A percentile compares a stretch with the other conserved stretches of the same genome.
Conservation (phyloP, 306 rosid species). For the Vigna reflexopilosa region DNA sequence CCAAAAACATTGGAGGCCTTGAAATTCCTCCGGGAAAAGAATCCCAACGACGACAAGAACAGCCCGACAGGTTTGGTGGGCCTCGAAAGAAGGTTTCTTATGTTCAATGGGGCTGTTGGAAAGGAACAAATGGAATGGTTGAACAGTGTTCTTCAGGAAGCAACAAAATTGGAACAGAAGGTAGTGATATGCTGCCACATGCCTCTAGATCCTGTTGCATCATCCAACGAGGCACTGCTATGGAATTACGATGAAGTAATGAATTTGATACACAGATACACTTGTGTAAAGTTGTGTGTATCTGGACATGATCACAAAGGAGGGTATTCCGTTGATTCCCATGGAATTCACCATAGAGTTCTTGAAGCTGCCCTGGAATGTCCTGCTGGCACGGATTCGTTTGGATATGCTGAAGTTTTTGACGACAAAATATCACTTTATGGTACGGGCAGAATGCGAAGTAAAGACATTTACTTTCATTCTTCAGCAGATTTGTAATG, state of each 20-base stretch:
- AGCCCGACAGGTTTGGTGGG: constrained; percentile 75
- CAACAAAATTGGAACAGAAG: constrained; percentile 72
- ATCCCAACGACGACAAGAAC: constrained; percentile 87
- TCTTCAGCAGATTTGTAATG: constrained; percentile 45
- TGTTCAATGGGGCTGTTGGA: constrained; percentile 95
- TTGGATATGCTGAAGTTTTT: constrained; percentile 75
- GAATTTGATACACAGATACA: constrained; percentile 69
- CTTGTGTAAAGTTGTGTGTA: constrained; percentile 80
- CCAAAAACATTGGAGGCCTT: constrained; percentile 67
- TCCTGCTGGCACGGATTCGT: constrained; percentile 80
- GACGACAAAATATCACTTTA: constrained; percentile 64
- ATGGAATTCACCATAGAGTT: constrained; percentile 84
- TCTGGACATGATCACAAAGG: constrained; percentile 92
- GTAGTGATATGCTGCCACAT: constrained; percentile 84
- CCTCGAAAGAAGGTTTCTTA: constrained; percentile 80
- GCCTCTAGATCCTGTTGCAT: constrained; percentile 74
- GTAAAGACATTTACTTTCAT: constrained; percentile 68
- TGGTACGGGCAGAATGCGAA: constrained; percentile 72
- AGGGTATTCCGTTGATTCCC: constrained; percentile 78
- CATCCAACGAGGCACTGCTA: constrained; percentile 67
- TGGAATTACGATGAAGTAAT: constrained; percentile 91
- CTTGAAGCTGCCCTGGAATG: constrained; percentile 96
- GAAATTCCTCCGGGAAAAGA: constrained; percentile 67
- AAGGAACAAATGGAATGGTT: constrained; percentile 89
- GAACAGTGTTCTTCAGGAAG: constrained; percentile 63